A percentile compares a stretch with the other conserved stretches of the same genome.
Evolutionary conservation across 768 basidiomycete species (phyloP).

Genomic region (Kwoniella sp.): DNA sequence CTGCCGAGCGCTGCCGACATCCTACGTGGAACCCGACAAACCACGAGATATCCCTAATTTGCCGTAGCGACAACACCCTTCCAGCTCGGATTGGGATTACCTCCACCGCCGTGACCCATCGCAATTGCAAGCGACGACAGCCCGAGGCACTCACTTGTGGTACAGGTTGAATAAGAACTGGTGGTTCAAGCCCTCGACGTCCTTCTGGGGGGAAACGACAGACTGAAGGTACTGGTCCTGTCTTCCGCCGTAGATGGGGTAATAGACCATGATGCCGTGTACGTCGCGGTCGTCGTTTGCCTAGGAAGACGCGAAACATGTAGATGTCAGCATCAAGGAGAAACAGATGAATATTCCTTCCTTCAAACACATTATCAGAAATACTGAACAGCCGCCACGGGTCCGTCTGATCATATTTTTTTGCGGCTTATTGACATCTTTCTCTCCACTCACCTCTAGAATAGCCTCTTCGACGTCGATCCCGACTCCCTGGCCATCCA

Average conservation of each 20-base stretch:
- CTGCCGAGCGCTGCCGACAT: too few species aligned
- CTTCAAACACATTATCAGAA: too few species aligned
- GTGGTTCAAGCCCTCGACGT: conserved; percentile 95
- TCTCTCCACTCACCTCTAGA: conserved; percentile 63
- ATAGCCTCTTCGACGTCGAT: conserved; percentile 96
- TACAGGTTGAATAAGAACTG: conserved; percentile 84
- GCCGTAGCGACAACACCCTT: too few species aligned
- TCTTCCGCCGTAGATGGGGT: conserved; percentile 87
- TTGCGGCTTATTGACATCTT: too few species aligned
- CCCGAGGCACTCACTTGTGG: conserved; percentile 73
- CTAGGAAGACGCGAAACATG: too few species aligned
- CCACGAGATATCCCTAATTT: too few species aligned
- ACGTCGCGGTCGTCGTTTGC: conserved; percentile 84
- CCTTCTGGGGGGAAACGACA: conserved; percentile 92
- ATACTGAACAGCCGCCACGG: too few species aligned
- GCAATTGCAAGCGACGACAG: not conserved
- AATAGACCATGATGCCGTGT: conserved; percentile 98
- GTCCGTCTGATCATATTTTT: too few species aligned
- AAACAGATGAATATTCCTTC: not conserved
- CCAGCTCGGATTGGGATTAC: too few species aligned
- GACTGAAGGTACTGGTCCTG: conserved; percentile 98
- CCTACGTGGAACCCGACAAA: too few species aligned
- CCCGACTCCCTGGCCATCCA: conserved; percentile 65
- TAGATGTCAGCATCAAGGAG: not conserved
- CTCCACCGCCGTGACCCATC: not conserved